Percentiles rank a stretch among this genome's conserved stretches.
phyloP scores from a whole-genome alignment of 768 basidiomycete genomes.

The Dictyophora rubrovolvata region DNA sequence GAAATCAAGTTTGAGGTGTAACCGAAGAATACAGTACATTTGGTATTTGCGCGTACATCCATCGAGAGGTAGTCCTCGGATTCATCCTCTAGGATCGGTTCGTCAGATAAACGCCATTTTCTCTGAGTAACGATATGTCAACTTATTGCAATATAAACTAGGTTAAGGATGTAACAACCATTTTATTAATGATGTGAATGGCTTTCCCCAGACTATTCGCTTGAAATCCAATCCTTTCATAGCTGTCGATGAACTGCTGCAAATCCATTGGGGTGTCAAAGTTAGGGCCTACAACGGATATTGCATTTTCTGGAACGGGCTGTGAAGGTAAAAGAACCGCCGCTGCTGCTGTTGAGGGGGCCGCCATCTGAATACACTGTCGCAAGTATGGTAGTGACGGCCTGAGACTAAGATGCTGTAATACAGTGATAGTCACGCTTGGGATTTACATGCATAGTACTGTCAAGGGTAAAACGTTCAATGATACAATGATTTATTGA shows the following conservation, averaged over 20 bases:
- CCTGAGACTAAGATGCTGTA: too few relatives aligned
- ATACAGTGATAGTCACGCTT: too few relatives aligned
- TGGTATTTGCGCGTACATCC: conserved; percentile 54
- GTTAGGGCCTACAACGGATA: conserved; percentile 79
- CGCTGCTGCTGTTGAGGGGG: conserved; percentile 51
- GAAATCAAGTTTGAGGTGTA: conserved; percentile 99
- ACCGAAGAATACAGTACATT: conserved; percentile 87
- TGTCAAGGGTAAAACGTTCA: background rate
- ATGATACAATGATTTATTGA: background rate
- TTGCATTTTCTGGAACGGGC: conserved; percentile 50
- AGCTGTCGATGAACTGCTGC: conserved; percentile 60
- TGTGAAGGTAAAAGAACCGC: conserved; percentile 74
- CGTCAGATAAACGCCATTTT: conserved; percentile 82
- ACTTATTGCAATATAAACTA: background rate
- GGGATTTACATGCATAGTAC: background rate
- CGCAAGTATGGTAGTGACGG: too few relatives aligned
- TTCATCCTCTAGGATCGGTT: conserved; percentile 62
- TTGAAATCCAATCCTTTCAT: conserved; percentile 92
- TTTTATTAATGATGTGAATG: conserved; percentile 83
- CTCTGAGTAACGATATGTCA: conserved; percentile 36
- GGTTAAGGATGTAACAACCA: conserved; percentile 47
- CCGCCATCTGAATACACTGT: background rate
- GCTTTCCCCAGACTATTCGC: conserved; percentile 88
- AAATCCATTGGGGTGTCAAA: conserved; percentile 64
- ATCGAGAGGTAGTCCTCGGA: conserved; percentile 51